Conservation (phyloP, 305 asterid species). For the Fraxinus baroniana region DNA sequence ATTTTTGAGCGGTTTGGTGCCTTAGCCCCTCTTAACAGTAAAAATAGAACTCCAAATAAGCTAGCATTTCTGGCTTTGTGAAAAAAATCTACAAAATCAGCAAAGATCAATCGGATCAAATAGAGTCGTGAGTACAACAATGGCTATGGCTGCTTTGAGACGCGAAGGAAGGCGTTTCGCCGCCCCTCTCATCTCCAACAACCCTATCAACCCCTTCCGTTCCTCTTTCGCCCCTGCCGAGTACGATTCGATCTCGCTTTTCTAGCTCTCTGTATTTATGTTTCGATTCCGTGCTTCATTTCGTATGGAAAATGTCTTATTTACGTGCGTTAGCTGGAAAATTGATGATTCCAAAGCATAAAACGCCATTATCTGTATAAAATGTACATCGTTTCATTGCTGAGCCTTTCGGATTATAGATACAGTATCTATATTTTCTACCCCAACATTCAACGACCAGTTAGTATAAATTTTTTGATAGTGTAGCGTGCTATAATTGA, state of each 20-base stretch:
- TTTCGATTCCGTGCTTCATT: not conserved
- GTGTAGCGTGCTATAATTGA: not conserved
- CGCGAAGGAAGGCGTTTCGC: conserved; percentile 55
- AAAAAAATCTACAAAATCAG: not conserved
- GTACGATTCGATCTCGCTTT: conserved; percentile 14
- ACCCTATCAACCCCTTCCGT: conserved; percentile 28
- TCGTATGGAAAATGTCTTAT: not conserved
- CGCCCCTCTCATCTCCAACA: conserved; percentile 34
- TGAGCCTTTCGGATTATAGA: not conserved
- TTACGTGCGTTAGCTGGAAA: not conserved
- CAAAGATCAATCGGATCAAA: conserved; percentile 18
- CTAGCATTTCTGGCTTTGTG: not conserved
- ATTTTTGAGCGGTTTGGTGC: too few species aligned
- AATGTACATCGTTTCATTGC: not conserved
- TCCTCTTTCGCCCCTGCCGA: conserved; percentile 32
- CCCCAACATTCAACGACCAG: not conserved
- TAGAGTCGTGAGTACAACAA: conserved; percentile 15
- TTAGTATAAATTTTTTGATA: not conserved
- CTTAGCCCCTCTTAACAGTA: too few species aligned
- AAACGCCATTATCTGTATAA: not conserved
- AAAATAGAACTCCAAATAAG: not conserved
- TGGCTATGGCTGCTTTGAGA: conserved; percentile 53
- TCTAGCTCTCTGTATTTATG: not conserved
- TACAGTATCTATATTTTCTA: not conserved
- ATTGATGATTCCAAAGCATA: not conserved